Evolutionary conservation across 2,329 filamentous ascomycete genomes (phyloP), one percentile per base, ranked within the genome.

Genomic region (Claviceps arundinis): DNA sequence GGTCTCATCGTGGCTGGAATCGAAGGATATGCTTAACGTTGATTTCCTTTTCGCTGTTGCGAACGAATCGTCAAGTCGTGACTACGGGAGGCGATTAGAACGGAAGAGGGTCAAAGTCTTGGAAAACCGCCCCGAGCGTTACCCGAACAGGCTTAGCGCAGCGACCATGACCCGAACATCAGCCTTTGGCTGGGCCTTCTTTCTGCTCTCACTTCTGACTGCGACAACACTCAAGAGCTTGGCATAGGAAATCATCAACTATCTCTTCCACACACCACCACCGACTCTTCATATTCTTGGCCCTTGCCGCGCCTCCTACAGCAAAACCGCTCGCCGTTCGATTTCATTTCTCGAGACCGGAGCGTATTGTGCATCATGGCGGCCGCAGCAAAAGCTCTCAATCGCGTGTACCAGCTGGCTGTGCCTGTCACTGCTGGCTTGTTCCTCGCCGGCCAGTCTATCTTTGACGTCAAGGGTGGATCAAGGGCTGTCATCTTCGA

Each of bases 401-500:
- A 76, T 63, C 67, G 73, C 58, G 67, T 85, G 64, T 87, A 84
- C 72, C 76, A 76, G 61, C 76, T 76, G 67, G 87, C 87, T 57
- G 72, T 96, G 51, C 90, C 91, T 47, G 76, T 80, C 53, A 81
- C 86, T 55, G 69, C 87, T 60, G 87, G 77, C 60, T 73, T 81
- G 60, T 77, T 80, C 52, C 64, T 91, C 55, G 73, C 80, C 59
- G 84, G 89, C 69, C 79, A 87, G 58, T 88, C 89, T 54, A 81
- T 98, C 57, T 98, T 96, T 82, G 93, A 98, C 70, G 93, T 98
- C 67, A 90, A 89, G 68, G 93, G 93, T 67, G 93, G 93, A 62
- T 85, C 85, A 57, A 83, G 93, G 64, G 93, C 93, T 56, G 90
- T 98, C 72, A 98, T 98, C 75, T 98, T 98, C 76, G 94, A 98